Evolutionary conservation across 495 filamentous ascomycete genomes (phyloP).

Genomic region (Aspergillus ellipticus): DNA sequence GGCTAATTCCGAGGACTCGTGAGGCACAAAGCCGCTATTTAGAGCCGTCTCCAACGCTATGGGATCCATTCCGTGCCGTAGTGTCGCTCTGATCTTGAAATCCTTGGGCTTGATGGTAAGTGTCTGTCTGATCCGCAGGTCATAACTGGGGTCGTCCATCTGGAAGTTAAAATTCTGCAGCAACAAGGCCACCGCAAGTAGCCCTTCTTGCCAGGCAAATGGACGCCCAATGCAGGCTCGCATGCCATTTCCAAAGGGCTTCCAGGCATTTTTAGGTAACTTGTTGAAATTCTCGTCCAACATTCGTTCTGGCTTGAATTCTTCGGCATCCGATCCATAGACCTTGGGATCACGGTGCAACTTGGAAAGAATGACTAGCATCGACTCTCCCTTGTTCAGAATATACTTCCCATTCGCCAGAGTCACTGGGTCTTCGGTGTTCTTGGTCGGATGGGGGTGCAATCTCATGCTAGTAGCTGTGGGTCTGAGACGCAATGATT

Average conservation of each 20-base stretch:
- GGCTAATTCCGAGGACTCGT: not conserved
- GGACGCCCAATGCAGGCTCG: constrained; percentile 63
- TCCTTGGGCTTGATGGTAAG: constrained; percentile 74
- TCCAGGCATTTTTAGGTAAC: constrained; percentile 58
- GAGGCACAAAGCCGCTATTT: not conserved
- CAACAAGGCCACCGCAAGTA: constrained; percentile 52
- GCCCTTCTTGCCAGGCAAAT: constrained; percentile 64
- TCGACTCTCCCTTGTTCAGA: constrained; percentile 50
- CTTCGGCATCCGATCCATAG: constrained; percentile 56
- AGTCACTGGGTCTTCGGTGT: constrained; percentile 51
- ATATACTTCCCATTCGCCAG: constrained; percentile 59
- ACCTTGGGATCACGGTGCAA: constrained; percentile 67
- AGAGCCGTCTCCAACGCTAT: constrained; percentile 49
- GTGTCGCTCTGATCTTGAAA: constrained; percentile 63
- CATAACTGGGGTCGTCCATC: constrained; percentile 52
- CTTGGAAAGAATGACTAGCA: constrained; percentile 54
- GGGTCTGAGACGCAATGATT: constrained; percentile 64
- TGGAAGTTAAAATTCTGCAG: constrained; percentile 62
- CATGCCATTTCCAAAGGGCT: constrained; percentile 60
- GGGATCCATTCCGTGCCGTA: constrained; percentile 56
- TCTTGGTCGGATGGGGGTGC: constrained; percentile 35
- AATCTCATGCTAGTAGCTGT: constrained; percentile 52
- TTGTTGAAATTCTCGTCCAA: constrained; percentile 57
- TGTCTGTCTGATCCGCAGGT: constrained; percentile 61
- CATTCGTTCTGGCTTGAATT: constrained; percentile 67